A percentile compares a stretch with the other conserved stretches of the same genome.
Evolutionary conservation across 2,329 filamentous ascomycete genomes (phyloP).

Genomic region (Venturia oleaginea): DNA sequence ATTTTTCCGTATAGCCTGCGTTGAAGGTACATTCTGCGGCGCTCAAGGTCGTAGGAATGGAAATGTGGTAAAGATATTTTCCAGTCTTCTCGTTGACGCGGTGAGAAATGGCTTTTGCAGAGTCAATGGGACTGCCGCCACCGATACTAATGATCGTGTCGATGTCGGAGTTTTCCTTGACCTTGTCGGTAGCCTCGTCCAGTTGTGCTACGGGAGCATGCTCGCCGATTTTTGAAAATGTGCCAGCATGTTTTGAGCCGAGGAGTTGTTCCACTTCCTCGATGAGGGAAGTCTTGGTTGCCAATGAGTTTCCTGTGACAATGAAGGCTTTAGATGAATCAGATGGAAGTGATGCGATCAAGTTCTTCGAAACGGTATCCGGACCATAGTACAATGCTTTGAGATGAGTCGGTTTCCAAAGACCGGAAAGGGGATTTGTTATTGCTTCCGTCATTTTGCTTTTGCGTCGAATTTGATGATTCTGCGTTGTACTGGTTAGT

Average conservation of each 20-base stretch:
- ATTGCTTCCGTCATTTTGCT: constrained; percentile 35
- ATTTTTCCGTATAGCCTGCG: constrained; percentile 40
- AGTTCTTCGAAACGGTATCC: constrained; percentile 37
- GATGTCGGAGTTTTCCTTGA: constrained; percentile 36
- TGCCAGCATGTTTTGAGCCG: constrained; percentile 40
- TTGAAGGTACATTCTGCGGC: constrained; percentile 47
- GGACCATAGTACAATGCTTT: constrained; percentile 43
- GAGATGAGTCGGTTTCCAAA: constrained; percentile 43
- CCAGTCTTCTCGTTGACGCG: constrained; percentile 26
- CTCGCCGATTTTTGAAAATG: constrained; percentile 46
- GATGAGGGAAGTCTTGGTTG: constrained; percentile 45
- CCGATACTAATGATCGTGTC: constrained; percentile 49
- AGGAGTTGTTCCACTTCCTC: constrained; percentile 42
- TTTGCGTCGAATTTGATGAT: constrained; percentile 17
- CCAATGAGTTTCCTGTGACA: constrained; percentile 46
- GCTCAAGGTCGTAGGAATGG: constrained; percentile 33
- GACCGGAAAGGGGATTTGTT: constrained; percentile 36
- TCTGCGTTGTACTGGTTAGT: background rate
- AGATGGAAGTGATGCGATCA: constrained; percentile 36
- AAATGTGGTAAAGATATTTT: constrained; percentile 29
- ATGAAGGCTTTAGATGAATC: constrained; percentile 46
- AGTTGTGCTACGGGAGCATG: constrained; percentile 47
- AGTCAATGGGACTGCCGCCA: constrained; percentile 47
- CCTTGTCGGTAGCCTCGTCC: constrained; percentile 41
- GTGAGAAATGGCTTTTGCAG: constrained; percentile 30